Conservation (phyloP, 139 green algal species). For the Closterium sp. region DNA sequence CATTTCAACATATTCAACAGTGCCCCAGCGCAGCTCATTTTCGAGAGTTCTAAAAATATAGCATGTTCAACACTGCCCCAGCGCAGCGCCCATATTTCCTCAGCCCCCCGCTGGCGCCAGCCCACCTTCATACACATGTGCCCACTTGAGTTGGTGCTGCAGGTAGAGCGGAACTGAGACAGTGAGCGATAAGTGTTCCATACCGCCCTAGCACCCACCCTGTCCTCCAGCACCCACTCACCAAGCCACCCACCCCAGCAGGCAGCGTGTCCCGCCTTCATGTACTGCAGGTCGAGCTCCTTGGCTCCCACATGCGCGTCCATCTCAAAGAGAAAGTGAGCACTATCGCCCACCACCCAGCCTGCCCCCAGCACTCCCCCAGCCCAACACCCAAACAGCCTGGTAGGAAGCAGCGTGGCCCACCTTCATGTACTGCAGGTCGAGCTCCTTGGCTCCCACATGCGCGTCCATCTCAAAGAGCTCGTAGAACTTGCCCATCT, state of each 20-base stretch:
- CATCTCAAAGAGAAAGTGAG: conserved; percentile 99
- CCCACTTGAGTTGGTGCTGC: too few relatives aligned
- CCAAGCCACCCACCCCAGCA: background rate
- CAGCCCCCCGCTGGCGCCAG: too few relatives aligned
- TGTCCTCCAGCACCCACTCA: background rate
- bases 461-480: conserved; percentile 99
- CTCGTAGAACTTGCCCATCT: conserved; percentile 91
- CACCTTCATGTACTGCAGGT: conserved; percentile 90
- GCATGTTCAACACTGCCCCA: too few relatives aligned
- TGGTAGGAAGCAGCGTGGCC: background rate
- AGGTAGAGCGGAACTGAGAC: too few relatives aligned
- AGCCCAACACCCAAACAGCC: too few relatives aligned
- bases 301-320: conserved; percentile 88
- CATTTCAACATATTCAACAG: too few relatives aligned
- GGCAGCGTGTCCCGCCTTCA: conserved; percentile 65
- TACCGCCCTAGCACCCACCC: background rate
- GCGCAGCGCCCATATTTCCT: too few relatives aligned
- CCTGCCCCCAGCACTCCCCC: background rate
- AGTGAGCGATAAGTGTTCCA: too few relatives aligned
- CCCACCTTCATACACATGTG: too few relatives aligned
- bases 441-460: conserved; percentile 82
- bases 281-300: conserved; percentile 86
- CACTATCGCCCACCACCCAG: background rate
- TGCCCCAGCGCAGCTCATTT: too few relatives aligned
- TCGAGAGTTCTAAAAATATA: too few relatives aligned